phyloP scores from a whole-genome alignment of 768 basidiomycete species.

The Serendipita vermifera region DNA sequence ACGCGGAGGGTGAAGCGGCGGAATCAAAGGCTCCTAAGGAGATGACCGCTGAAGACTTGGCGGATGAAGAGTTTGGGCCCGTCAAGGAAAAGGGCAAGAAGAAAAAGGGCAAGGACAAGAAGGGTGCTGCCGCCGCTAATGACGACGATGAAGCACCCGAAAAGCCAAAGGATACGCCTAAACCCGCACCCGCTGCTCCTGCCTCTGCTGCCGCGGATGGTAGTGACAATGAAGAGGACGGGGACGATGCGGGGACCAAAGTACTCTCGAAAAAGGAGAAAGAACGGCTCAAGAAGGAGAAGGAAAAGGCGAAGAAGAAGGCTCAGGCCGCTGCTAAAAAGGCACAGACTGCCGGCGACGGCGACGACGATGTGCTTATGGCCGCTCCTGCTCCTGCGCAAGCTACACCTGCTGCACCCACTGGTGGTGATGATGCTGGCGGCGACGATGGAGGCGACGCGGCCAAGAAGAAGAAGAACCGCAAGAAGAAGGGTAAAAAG shows the following conservation, averaged over 20 bases:
- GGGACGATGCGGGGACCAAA: slow-evolving; percentile 44
- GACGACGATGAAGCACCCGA: slow-evolving; percentile 17
- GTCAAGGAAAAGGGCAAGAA: slow-evolving; percentile 31
- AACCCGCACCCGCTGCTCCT: slow-evolving; percentile 6
- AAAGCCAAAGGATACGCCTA: background rate
- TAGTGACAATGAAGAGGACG: slow-evolving; percentile 26
- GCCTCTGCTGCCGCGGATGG: background rate
- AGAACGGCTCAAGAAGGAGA: slow-evolving; percentile 92
- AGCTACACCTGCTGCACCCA: slow-evolving; percentile 23
- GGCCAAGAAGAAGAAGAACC: slow-evolving; percentile 44
- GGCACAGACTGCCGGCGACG: slow-evolving; percentile 19
- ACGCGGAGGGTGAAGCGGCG: slow-evolving; percentile 17
- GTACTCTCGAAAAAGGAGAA: slow-evolving; percentile 91
- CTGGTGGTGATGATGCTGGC: slow-evolving; percentile 42
- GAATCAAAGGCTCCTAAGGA: slow-evolving; percentile 32
- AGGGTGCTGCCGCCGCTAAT: slow-evolving; percentile 22
- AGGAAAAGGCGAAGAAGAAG: slow-evolving; percentile 92
- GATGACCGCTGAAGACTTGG: slow-evolving; percentile 56
- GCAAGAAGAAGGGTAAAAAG: slow-evolving; percentile 68
- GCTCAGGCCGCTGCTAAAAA: slow-evolving; percentile 85
- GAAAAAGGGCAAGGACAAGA: slow-evolving; percentile 47
- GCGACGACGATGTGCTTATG: slow-evolving; percentile 20
- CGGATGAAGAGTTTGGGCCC: slow-evolving; percentile 63
- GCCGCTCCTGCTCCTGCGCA: slow-evolving; percentile 21
- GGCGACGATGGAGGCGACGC: slow-evolving; percentile 45